phyloP scores from a whole-genome alignment of 108 stramenopile genomes.

The Pelagomonas calceolata region DNA sequence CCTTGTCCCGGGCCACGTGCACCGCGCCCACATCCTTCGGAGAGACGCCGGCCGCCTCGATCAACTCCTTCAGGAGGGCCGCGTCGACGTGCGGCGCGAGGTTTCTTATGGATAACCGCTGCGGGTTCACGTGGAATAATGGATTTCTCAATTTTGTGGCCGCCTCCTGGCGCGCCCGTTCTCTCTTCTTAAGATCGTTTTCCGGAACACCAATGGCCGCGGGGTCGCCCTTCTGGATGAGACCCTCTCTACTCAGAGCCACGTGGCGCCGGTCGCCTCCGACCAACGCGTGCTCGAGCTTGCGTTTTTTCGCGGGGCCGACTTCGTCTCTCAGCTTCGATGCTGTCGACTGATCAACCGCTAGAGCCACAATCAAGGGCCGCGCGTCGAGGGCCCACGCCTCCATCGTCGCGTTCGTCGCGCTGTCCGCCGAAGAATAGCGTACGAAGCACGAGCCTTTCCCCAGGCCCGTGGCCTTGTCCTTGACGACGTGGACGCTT shows the following conservation, averaged over 20 bases:
- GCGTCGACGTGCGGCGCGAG: slow-evolving; percentile 77
- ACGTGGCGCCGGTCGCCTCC: no score
- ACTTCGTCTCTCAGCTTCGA: neutral
- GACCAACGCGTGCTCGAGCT: no score
- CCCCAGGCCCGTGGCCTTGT: slow-evolving; percentile 55
- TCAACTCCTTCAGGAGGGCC: slow-evolving; percentile 55
- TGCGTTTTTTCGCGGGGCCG: neutral
- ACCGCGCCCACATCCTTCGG: no score
- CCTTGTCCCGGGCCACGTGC: no score
- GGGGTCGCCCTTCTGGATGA: slow-evolving; percentile 44
- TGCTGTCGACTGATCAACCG: neutral
- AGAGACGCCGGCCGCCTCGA: no score
- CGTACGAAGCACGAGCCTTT: slow-evolving; percentile 83
- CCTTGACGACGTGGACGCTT: slow-evolving; percentile 76
- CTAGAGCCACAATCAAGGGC: neutral
- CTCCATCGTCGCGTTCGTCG: slow-evolving; percentile 22
- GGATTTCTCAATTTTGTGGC: slow-evolving; percentile 57
- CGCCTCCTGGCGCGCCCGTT: neutral
- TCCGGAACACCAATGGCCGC: neutral
- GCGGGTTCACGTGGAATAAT: slow-evolving; percentile 90
- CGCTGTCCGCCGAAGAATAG: slow-evolving; percentile 29
- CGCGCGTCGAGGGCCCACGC: neutral
- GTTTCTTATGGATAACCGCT: slow-evolving; percentile 75
- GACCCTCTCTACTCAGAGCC: slow-evolving; percentile 71
- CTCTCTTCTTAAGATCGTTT: neutral